A percentile compares a stretch with the other conserved stretches of the same genome.
These are phyloP conservation scores for Melaleuca quinquenervia DNA, from an alignment of 345 rosid genomes.

Conservation along the genomic window DNA sequence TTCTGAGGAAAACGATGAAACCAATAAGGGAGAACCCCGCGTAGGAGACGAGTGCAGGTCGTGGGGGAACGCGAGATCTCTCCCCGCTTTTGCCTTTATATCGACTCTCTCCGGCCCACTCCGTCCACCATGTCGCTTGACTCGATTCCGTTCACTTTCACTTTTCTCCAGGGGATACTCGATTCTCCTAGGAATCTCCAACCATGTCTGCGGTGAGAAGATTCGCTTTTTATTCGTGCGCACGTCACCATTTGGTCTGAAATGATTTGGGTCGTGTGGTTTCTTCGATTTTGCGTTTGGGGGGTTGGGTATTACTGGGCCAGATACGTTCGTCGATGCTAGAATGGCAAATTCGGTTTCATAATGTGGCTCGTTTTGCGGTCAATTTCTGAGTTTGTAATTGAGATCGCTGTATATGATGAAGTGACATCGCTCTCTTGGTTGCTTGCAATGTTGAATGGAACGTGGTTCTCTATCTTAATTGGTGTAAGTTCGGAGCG, in stretches of 20 bases:
- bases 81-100: background rate
- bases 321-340: background rate
- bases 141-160: background rate
- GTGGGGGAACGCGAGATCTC: background rate
- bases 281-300: background rate
- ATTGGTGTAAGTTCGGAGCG: background rate
- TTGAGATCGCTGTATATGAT: background rate
- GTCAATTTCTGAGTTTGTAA: background rate
- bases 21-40: background rate
- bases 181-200: background rate
- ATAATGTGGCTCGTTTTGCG: background rate
- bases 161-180: background rate
- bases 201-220: constrained; percentile 1
- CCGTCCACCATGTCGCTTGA: background rate
- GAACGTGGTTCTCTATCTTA: background rate
- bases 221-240: background rate
- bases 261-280: background rate
- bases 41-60: constrained; percentile 2
- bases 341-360: background rate
- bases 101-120: background rate
- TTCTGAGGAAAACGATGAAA: background rate
- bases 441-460: too few species aligned
- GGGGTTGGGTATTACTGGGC: background rate
- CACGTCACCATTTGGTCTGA: background rate
- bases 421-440: background rate